Conservation (phyloP, 169 alveolate genomes). For the Perkinsus marinus region DNA sequence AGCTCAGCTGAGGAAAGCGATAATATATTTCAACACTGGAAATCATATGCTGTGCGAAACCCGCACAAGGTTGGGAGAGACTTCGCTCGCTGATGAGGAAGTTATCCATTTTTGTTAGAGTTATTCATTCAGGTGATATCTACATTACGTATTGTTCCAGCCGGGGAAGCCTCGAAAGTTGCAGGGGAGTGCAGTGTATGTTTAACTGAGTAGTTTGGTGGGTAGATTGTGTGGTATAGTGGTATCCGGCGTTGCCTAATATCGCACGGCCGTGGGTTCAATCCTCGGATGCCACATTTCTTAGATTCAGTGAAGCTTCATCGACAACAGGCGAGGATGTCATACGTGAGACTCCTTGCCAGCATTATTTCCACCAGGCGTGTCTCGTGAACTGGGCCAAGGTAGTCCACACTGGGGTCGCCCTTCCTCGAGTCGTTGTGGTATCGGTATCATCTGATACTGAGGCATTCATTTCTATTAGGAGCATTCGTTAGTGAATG, state of each 20-base stretch:
- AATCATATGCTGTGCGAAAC: too few relatives aligned
- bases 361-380: background rate
- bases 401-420: background rate
- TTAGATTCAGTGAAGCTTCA: background rate
- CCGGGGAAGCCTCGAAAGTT: background rate
- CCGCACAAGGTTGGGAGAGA: too few relatives aligned
- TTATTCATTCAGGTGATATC: background rate
- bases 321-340: background rate
- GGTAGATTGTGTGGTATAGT: background rate
- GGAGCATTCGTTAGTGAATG: background rate
- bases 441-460: background rate
- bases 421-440: background rate
- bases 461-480: background rate
- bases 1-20: too few relatives aligned
- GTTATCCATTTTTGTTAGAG: background rate
- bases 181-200: background rate
- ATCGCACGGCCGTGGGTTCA: background rate
- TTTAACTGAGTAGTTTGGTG: background rate
- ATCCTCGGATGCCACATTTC: background rate
- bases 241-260: background rate
- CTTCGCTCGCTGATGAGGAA: too few relatives aligned
- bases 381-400: background rate
- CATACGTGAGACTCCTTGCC: background rate
- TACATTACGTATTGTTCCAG: background rate
- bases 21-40: too few relatives aligned